Evolutionary conservation across 1,284 basidiomycete genomes (phyloP).

Genomic region (Boletus sp.): DNA sequence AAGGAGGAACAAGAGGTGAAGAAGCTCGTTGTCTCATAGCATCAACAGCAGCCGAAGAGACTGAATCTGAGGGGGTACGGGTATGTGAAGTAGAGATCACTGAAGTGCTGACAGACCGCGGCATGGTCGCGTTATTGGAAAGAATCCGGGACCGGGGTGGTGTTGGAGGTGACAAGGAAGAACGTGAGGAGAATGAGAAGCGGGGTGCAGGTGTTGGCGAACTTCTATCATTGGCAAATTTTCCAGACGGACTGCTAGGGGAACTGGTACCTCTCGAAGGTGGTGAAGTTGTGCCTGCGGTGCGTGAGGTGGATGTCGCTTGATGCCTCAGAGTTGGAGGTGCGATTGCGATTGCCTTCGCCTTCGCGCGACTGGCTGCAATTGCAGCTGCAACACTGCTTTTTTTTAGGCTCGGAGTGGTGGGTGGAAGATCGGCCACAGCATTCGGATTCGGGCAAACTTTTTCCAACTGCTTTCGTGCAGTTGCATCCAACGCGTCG

Average conservation of each 20-base stretch:
- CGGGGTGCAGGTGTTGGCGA: conserved; percentile 42
- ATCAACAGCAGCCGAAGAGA: conserved; percentile 40
- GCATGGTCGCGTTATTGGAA: conserved; percentile 35
- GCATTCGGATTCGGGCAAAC: conserved; percentile 60
- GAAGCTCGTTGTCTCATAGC: conserved; percentile 47
- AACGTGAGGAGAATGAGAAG: conserved; percentile 37
- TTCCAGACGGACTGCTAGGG: conserved; percentile 35
- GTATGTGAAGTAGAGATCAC: conserved; percentile 36
- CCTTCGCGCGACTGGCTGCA: conserved; percentile 78
- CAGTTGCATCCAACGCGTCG: conserved; percentile 63
- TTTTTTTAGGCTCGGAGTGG: conserved; percentile 63
- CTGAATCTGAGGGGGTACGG: conserved; percentile 44
- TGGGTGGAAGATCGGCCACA: conserved; percentile 37
- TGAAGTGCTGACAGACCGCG: conserved; percentile 38
- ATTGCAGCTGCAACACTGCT: conserved; percentile 76
- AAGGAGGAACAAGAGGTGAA: conserved; percentile 44
- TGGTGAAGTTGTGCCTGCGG: conserved; percentile 41
- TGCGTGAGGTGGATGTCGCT: conserved; percentile 63
- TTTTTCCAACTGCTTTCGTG: conserved; percentile 84
- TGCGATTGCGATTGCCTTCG: conserved; percentile 75
- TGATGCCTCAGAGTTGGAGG: conserved; percentile 74
- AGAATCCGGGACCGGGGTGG: conserved; percentile 46
- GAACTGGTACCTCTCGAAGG: conserved; percentile 45
- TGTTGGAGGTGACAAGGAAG: conserved; percentile 39
- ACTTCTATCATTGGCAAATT: conserved; percentile 29